Percentiles rank a stretch among this genome's conserved stretches.
phyloP scores from a whole-genome alignment of 345 rosid genomes.

The Gossypium anomalum region DNA sequence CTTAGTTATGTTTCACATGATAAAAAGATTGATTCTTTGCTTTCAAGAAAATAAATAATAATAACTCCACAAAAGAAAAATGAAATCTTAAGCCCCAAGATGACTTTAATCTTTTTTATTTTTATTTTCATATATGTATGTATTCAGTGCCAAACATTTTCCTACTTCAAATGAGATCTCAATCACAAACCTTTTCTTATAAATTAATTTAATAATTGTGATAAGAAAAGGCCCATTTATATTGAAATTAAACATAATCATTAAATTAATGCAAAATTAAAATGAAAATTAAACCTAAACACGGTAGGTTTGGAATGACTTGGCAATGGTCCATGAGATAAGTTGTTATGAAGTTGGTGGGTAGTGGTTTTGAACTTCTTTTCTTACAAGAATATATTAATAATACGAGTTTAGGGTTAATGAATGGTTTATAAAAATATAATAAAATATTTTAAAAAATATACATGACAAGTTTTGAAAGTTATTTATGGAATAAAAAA shows the following conservation, averaged over 20 bases:
- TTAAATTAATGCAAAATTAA: neutral
- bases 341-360: neutral
- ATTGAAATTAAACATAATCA: neutral
- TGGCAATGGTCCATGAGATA: neutral
- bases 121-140: neutral
- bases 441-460: no score
- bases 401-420: no score
- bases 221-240: neutral
- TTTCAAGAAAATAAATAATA: slow-evolving; percentile 10
- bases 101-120: neutral
- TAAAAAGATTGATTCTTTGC: slow-evolving; percentile 12
- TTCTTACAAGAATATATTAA: neutral
- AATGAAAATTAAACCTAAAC: neutral
- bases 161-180: neutral
- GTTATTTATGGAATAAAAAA: no score
- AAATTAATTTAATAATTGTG: neutral
- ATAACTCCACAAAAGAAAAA: neutral
- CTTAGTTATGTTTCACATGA: slow-evolving; percentile 7
- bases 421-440: no score
- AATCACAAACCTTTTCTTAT: no score
- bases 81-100: slow-evolving; percentile 2
- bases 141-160: neutral
- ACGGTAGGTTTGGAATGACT: neutral
- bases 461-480: no score
- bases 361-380: slow-evolving; percentile 3